A percentile compares a stretch with the other conserved stretches of the same genome.
phyloP scores from a whole-genome alignment of 768 basidiomycete species.

The Amanita pallidorosea region DNA sequence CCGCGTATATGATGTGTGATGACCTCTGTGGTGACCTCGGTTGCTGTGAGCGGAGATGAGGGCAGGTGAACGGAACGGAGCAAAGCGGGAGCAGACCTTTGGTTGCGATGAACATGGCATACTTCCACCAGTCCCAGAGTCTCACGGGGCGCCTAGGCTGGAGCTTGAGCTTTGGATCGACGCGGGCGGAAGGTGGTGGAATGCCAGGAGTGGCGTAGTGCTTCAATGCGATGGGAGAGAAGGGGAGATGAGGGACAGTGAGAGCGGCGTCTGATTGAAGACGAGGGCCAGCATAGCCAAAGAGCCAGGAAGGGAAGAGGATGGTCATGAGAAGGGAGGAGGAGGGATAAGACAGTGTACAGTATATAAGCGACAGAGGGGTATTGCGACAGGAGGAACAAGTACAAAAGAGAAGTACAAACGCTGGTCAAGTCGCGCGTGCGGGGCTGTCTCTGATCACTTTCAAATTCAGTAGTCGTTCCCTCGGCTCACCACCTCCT shows the following conservation, averaged over 20 bases:
- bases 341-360: neutral
- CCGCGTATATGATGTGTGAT: constrained; percentile 76
- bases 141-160: constrained; percentile 43
- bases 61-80: neutral
- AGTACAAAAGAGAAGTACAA: neutral
- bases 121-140: constrained; percentile 65
- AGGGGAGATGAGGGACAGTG: constrained; percentile 15
- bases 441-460: neutral
- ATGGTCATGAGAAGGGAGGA: constrained; percentile 10
- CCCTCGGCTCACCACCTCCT: constrained; percentile 78
- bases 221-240: constrained; percentile 23
- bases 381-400: neutral
- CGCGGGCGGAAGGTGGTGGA: constrained; percentile 62
- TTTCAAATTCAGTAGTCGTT: constrained; percentile 53
- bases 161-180: constrained; percentile 57
- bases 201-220: constrained; percentile 62
- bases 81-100: constrained; percentile 39
- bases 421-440: neutral
- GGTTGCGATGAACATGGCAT: constrained; percentile 49
- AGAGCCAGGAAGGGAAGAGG: constrained; percentile 10
- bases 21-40: constrained; percentile 52
- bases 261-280: constrained; percentile 5
- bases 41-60: constrained; percentile 17
- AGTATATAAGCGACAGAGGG: neutral
- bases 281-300: constrained; percentile 7